A percentile compares a stretch with the other conserved stretches of the same genome.
Evolutionary conservation across 208 protist species (phyloP).

Genomic region (Leishmania turanica): DNA sequence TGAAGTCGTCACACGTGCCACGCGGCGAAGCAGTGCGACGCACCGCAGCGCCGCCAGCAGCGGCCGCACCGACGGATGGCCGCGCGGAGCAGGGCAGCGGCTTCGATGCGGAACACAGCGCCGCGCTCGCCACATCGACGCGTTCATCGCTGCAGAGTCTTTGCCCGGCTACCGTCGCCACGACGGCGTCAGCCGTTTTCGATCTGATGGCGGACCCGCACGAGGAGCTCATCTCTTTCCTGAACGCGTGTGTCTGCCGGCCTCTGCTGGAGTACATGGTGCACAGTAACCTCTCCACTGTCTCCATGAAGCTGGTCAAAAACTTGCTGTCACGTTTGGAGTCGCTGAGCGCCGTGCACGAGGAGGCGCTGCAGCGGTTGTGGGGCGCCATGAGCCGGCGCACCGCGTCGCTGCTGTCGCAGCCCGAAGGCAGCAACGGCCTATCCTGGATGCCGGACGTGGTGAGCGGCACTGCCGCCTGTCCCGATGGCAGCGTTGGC

Average conservation of each 20-base stretch:
- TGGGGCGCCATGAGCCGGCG: background rate
- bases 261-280: conserved; percentile 62
- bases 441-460: background rate
- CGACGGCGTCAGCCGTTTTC: conserved; percentile 12
- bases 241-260: conserved; percentile 56
- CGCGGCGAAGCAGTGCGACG: background rate
- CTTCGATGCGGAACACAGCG: background rate
- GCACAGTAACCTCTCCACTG: conserved; percentile 40
- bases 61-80: background rate
- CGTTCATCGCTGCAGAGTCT: background rate
- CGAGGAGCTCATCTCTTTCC: conserved; percentile 43
- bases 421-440: background rate
- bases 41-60: background rate
- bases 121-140: background rate
- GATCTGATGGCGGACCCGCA: conserved; percentile 43
- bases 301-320: conserved; percentile 56
- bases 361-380: conserved; percentile 38
- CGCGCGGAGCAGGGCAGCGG: background rate
- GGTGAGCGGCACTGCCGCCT: background rate
- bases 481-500: background rate
- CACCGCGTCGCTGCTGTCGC: background rate
- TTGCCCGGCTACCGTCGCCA: background rate
- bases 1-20: conserved; percentile 36
- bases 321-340: conserved; percentile 49
- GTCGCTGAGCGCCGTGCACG: conserved; percentile 48